Evolutionary conservation across 164 flowering plant species (phyloP).

Genomic region (Kalanchoe fedtschenkoi): DNA sequence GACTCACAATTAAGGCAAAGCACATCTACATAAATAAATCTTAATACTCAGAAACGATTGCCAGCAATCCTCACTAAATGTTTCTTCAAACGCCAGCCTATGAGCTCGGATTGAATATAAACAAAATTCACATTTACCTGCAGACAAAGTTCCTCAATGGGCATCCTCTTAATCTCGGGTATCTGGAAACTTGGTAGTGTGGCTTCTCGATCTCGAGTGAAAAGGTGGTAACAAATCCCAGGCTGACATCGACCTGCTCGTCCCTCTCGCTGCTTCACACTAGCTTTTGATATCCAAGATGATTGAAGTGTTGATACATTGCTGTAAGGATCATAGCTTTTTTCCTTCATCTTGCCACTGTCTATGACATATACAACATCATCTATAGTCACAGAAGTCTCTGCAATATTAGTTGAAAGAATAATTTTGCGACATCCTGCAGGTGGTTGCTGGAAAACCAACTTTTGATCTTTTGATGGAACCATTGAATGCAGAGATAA

Average conservation of each 20-base stretch:
- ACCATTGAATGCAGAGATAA: conserved; percentile 86
- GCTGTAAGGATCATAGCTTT: conserved; percentile 87
- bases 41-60: no score
- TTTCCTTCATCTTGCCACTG: conserved; percentile 93
- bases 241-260: conserved; percentile 98
- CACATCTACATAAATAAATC: no score
- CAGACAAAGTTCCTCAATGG: conserved; percentile 89
- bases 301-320: conserved; percentile 93
- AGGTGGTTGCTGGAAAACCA: conserved; percentile 63
- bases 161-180: conserved; percentile 90
- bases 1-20: no score
- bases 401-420: conserved; percentile 94
- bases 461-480: conserved; percentile 81
- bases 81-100: not conserved
- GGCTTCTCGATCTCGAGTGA: conserved; percentile 59
- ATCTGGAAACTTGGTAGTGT: conserved; percentile 74
- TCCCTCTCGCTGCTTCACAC: conserved; percentile 88
- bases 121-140: conserved; percentile 40
- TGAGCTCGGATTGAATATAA: not conserved
- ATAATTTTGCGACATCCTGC: conserved; percentile 83
- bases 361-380: conserved; percentile 95
- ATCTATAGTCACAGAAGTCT: conserved; percentile 86
- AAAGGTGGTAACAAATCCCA: conserved; percentile 92
- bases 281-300: conserved; percentile 94
- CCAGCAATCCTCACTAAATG: no score